Evolutionary conservation across 2,329 filamentous ascomycete genomes (phyloP), one percentile per base, ranked within the genome.

Genomic region (Ceratocystis variospora): DNA sequence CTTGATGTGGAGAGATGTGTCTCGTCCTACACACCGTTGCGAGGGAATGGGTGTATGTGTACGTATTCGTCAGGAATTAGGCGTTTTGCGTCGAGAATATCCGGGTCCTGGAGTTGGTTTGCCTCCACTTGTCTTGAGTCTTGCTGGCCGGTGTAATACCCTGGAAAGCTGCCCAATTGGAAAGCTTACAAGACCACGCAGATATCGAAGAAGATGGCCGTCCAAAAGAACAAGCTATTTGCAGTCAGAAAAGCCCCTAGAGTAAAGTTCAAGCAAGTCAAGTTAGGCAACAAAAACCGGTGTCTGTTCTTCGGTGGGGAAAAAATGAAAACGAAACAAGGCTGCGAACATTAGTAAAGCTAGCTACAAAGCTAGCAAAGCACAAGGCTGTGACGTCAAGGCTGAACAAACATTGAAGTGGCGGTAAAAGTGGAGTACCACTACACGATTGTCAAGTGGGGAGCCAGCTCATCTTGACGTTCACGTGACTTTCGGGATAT

Each of bases 311-410:
- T 61, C 45, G 57, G 50, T 65, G 19, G 63, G 45, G 48, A 64
- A 25, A 41, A 25, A 8, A 17, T 41, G 55, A 50, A 63, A 45
- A 37, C 3, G 31, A 19, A 61, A 45, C 33, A 53, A 66, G 37
- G 33, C 25, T 31, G 33, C 48, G n/a, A 53, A 28, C 17, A n/a
- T 37, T 66, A 10, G 33, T 61, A 17, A 22, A 19, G 25, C 5
- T 25, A 53, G 22, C 22, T 25, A 2, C 28, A 25, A 65, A 65
- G 41, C 25, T 33, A 45, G 12, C 12, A 25, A 1, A 25, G 22
- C 22, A n/a, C 66, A 66, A 68, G 66, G 66, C 66, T 68, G 66
- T 68, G 63, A 66, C 66, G 66, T 68, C 66, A 68, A 68, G 61
- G 61, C 66, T 68, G 63, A 63, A 65, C n/a, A 44, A 46, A 31